Conservation (phyloP, 768 basidiomycete genomes). For the Lactarius hatsudake region DNA sequence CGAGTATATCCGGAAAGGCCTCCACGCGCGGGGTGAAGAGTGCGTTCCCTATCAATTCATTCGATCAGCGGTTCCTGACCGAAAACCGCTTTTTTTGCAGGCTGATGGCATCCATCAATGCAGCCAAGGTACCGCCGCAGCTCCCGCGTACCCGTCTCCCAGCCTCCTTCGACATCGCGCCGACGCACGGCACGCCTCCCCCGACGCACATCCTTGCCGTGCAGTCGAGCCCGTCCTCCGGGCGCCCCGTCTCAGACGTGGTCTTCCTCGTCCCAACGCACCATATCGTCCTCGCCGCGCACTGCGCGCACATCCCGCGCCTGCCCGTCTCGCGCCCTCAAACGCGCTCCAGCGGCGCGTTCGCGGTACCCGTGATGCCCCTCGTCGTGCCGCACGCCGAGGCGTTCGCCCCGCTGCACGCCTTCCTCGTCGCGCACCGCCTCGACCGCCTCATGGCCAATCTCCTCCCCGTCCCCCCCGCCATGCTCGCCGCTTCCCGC, state of each 20-base stretch:
- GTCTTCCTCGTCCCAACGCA: constrained; percentile 60
- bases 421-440: constrained; percentile 68
- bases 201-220: constrained; percentile 35
- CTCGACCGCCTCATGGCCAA: constrained; percentile 54
- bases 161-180: constrained; percentile 20
- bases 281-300: constrained; percentile 56
- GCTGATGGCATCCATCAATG: constrained; percentile 24
- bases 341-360: constrained; percentile 27
- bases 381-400: constrained; percentile 68
- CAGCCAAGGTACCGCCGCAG: constrained; percentile 21
- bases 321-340: constrained; percentile 39
- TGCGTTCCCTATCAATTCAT: constrained; percentile 31
- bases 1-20: constrained; percentile 57
- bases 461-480: constrained; percentile 55
- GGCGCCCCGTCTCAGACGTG: constrained; percentile 33
- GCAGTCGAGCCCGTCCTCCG: constrained; percentile 41
- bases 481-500: constrained; percentile 27
- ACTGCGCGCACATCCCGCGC: constrained; percentile 56
- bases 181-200: constrained; percentile 11
- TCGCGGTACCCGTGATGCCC: constrained; percentile 60
- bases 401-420: constrained; percentile 62
- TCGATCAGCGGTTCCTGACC: neutral
- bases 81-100: neutral
- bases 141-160: constrained; percentile 26
- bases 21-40: constrained; percentile 47